Percentiles rank a stretch among this genome's conserved stretches.
Conservation (phyloP, 768 basidiomycete species). For the Boletus barrowsii region DNA sequence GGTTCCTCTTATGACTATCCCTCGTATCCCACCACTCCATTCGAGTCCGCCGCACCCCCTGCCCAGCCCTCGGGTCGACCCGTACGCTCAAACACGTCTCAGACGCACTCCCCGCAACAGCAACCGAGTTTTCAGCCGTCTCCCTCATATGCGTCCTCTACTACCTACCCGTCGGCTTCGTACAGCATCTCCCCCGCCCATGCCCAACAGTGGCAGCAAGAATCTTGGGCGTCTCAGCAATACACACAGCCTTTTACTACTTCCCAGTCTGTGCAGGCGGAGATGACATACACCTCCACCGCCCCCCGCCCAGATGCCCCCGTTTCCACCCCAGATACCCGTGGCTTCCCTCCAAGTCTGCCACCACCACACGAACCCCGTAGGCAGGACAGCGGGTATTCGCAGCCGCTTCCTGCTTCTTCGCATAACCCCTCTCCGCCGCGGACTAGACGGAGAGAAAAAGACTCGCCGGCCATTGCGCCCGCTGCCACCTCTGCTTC, state of each 20-base stretch:
- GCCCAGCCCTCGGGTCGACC: conserved; percentile 31
- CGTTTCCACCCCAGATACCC: conserved; percentile 29
- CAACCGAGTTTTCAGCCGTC: conserved; percentile 25
- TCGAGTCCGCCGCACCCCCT: conserved; percentile 23
- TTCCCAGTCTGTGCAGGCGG: conserved; percentile 33
- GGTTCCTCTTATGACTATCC: conserved; percentile 51
- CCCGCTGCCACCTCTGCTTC: conserved; percentile 25
- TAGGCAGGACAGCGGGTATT: conserved; percentile 33
- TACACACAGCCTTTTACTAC: conserved; percentile 30
- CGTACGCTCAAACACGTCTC: conserved; percentile 30
- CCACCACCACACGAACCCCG: conserved; percentile 32
- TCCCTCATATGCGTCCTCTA: conserved; percentile 28
- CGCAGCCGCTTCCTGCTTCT: conserved; percentile 23
- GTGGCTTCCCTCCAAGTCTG: conserved; percentile 27
- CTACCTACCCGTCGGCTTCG: conserved; percentile 29
- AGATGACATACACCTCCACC: conserved; percentile 34
- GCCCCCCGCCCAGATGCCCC: conserved; percentile 34
- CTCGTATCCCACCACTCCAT: conserved; percentile 35
- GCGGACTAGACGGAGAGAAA: conserved; percentile 37
- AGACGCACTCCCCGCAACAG: conserved; percentile 32
- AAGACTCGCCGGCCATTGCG: conserved; percentile 31
- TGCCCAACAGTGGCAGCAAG: conserved; percentile 40
- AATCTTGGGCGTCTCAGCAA: conserved; percentile 38
- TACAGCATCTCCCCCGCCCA: conserved; percentile 29
- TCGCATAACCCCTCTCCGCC: conserved; percentile 28